These are phyloP conservation scores for Mucor lusitanicus DNA, from an alignment of 371 early-diverging fungal genomes.

Conservation along the genomic window DNA sequence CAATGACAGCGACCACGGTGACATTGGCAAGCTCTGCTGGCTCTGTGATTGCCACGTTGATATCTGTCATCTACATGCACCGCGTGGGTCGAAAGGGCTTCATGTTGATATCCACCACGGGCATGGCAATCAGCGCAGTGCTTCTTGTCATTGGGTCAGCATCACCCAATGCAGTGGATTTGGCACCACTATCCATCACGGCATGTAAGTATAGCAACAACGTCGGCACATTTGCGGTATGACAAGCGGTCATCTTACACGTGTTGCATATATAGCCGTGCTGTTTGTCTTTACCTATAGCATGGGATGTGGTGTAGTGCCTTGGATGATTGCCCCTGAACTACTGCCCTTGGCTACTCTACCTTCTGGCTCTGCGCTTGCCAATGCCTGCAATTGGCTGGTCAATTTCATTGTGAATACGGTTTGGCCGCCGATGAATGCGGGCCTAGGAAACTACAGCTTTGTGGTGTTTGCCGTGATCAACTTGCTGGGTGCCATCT, in stretches of 20 bases:
- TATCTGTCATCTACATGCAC: slow-evolving; percentile 43
- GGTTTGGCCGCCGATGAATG: slow-evolving; percentile 41
- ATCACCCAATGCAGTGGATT: not conserved
- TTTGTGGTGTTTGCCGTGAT: slow-evolving; percentile 47
- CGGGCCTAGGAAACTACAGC: slow-evolving; percentile 32
- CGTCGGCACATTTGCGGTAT: not conserved
- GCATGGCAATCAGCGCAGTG: slow-evolving; percentile 35
- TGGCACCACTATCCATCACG: slow-evolving; percentile 27
- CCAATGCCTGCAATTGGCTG: slow-evolving; percentile 45
- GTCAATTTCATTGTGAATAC: slow-evolving; percentile 48
- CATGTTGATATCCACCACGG: slow-evolving; percentile 42
- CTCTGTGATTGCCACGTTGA: slow-evolving; percentile 35
- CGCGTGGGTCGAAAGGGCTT: slow-evolving; percentile 45
- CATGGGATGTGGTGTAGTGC: slow-evolving; percentile 52
- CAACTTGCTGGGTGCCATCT: slow-evolving; percentile 46
- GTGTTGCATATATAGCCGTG: slow-evolving; percentile 19
- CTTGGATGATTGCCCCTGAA: slow-evolving; percentile 54
- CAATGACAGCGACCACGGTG: slow-evolving; percentile 31
- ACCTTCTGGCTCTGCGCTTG: slow-evolving; percentile 48
- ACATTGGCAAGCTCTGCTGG: slow-evolving; percentile 39
- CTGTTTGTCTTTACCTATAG: slow-evolving; percentile 40
- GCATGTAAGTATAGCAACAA: slow-evolving; percentile 7
- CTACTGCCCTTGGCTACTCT: slow-evolving; percentile 44
- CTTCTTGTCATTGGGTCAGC: slow-evolving; percentile 42
- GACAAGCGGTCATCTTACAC: not conserved